phyloP scores from a whole-genome alignment of 1,139 yeast species.

The Nematodospora anomalae region DNA sequence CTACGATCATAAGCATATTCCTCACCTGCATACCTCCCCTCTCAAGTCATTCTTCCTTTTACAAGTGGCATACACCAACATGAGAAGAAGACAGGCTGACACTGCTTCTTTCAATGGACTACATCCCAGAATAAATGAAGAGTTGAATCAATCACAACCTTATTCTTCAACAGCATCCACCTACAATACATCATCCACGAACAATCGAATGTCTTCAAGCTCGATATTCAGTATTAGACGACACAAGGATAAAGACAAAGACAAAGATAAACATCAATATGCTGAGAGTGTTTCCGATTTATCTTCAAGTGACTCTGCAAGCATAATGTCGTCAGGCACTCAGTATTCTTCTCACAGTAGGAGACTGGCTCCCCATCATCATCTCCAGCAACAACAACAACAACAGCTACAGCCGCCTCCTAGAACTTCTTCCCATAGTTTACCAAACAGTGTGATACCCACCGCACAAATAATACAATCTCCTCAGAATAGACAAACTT shows the following conservation, averaged over 20 bases:
- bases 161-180: conserved; percentile 20
- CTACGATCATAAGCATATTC: too few relatives aligned
- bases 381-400: conserved; percentile 18
- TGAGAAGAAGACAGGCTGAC: conserved; percentile 28
- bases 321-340: conserved; percentile 30
- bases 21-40: too few relatives aligned
- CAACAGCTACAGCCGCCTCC: conserved; percentile 27
- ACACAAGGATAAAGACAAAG: conserved; percentile 18
- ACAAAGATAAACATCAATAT: conserved; percentile 7
- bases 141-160: conserved; percentile 35
- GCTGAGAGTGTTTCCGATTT: conserved; percentile 33
- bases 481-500: conserved; percentile 41
- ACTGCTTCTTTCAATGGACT: conserved; percentile 16
- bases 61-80: too few relatives aligned
- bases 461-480: conserved; percentile 31
- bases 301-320: conserved; percentile 37
- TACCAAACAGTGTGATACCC: conserved; percentile 31
- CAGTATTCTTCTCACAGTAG: conserved; percentile 32
- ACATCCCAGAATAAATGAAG: conserved; percentile 31
- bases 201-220: conserved; percentile 33
- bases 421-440: conserved; percentile 13
- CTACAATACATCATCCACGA: conserved; percentile 6
- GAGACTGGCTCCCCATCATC: conserved; percentile 18
- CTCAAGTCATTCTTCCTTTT: too few relatives aligned
- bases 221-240: conserved; percentile 42